phyloP scores from a whole-genome alignment of 2,329 filamentous ascomycete genomes.

The Acephala macrosclerotiorum region DNA sequence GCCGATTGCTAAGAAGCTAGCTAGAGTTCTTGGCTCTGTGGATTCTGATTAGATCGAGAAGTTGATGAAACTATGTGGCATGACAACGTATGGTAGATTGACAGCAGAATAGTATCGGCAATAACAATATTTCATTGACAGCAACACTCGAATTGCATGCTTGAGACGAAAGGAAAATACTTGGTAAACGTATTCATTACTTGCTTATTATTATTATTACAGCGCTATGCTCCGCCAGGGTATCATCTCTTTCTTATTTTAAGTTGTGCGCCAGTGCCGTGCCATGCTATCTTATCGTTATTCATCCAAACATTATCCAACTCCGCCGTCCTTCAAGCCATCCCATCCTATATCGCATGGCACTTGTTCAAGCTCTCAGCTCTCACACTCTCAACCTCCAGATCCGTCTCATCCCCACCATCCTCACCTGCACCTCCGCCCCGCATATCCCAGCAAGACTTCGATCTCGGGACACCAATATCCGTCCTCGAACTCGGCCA shows the following conservation, averaged over 20 bases:
- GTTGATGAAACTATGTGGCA: too few species aligned
- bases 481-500: background rate
- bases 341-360: background rate
- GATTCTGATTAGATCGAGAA: too few species aligned
- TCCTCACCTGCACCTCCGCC: background rate
- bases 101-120: too few species aligned
- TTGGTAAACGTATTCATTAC: too few species aligned
- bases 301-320: background rate
- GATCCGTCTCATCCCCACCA: background rate
- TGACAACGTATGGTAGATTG: too few species aligned
- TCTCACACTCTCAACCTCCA: background rate
- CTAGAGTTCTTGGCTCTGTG: too few species aligned
- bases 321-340: background rate
- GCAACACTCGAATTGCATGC: too few species aligned
- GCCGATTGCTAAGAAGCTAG: too few species aligned
- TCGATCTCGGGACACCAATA: background rate
- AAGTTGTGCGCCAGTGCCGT: background rate
- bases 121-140: too few species aligned
- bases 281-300: slow-evolving; percentile 8
- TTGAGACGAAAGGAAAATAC: too few species aligned
- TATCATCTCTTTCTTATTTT: background rate
- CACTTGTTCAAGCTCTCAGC: background rate
- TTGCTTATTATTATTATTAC: background rate
- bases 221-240: background rate
- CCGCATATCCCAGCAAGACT: background rate